Evolutionary conservation across 1,139 yeast species (phyloP).

Genomic region (Debaryomyces coudertii): DNA sequence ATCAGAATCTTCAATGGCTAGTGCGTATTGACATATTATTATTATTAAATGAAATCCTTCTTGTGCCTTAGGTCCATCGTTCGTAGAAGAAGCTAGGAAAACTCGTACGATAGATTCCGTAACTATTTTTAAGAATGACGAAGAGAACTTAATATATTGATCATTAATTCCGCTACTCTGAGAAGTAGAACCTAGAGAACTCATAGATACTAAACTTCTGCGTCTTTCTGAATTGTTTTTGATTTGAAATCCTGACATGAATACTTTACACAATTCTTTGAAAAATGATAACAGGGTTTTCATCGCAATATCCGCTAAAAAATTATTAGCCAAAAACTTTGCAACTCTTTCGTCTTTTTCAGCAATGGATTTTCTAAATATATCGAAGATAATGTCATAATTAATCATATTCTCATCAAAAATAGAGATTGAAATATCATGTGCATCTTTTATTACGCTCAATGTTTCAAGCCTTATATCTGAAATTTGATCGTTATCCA

Average conservation of each 20-base stretch:
- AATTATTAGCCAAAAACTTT: slow-evolving; percentile 32
- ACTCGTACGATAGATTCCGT: slow-evolving; percentile 37
- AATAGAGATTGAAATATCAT: slow-evolving; percentile 35
- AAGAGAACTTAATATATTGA: slow-evolving; percentile 1
- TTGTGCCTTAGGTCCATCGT: slow-evolving; percentile 32
- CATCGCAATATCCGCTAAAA: slow-evolving; percentile 31
- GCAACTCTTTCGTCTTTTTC: slow-evolving; percentile 39
- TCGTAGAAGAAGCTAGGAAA: slow-evolving; percentile 31
- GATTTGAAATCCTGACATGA: slow-evolving; percentile 18
- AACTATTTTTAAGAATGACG: slow-evolving; percentile 24
- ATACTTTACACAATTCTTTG: slow-evolving; percentile 20
- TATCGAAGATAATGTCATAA: slow-evolving; percentile 34
- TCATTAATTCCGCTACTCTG: slow-evolving; percentile 9
- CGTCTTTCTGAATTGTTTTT: slow-evolving; percentile 17
- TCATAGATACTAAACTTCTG: slow-evolving; percentile 26
- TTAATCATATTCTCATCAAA: slow-evolving; percentile 28
- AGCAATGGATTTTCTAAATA: slow-evolving; percentile 30
- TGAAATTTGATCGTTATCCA: slow-evolving; percentile 17
- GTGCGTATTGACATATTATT: slow-evolving; percentile 30
- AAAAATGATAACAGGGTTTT: slow-evolving; percentile 29
- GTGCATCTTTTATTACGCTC: slow-evolving; percentile 46
- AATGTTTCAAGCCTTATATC: slow-evolving; percentile 46
- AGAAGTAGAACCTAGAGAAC: slow-evolving; percentile 20
- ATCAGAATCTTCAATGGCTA: slow-evolving; percentile 30
- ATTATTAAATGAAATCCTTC: slow-evolving; percentile 33